Evolutionary conservation across 2,329 filamentous ascomycete species (phyloP).

Genomic region (Cercospora sp.): DNA sequence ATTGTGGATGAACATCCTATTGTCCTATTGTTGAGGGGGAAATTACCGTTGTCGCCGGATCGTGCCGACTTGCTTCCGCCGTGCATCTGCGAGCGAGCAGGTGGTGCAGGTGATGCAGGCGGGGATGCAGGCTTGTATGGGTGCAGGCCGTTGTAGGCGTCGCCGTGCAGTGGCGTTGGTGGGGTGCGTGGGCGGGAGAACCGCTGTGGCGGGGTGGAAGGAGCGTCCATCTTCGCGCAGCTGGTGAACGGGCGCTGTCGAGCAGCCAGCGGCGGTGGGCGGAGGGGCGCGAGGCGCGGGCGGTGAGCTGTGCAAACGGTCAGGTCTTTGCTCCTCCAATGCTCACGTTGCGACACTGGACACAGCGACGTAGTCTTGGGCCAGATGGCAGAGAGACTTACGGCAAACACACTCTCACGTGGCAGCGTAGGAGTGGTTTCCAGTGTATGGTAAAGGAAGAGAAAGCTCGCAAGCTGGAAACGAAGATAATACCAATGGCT

Average conservation of each 20-base stretch:
- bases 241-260: neutral
- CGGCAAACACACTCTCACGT: neutral
- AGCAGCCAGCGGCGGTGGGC: neutral
- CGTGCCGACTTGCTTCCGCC: constrained; percentile 6
- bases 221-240: constrained; percentile 16
- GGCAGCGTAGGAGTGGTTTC: neutral
- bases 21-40: constrained; percentile 12
- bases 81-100: constrained; percentile 1
- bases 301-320: neutral
- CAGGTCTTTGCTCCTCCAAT: neutral
- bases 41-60: constrained; percentile 13
- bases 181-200: constrained; percentile 52
- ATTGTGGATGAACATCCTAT: neutral
- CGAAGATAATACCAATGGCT: neutral
- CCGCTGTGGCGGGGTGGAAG: constrained; percentile 25
- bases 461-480: constrained; percentile 11
- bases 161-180: constrained; percentile 65
- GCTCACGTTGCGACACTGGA: neutral
- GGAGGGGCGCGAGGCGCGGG: neutral
- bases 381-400: constrained; percentile 8
- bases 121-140: neutral
- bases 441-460: constrained; percentile 2
- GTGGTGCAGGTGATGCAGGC: constrained; percentile 15
- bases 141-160: constrained; percentile 35
- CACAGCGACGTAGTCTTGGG: constrained; percentile 4